Conservation (phyloP, 352 stramenopile species). For the Globisporangium viniferum region DNA sequence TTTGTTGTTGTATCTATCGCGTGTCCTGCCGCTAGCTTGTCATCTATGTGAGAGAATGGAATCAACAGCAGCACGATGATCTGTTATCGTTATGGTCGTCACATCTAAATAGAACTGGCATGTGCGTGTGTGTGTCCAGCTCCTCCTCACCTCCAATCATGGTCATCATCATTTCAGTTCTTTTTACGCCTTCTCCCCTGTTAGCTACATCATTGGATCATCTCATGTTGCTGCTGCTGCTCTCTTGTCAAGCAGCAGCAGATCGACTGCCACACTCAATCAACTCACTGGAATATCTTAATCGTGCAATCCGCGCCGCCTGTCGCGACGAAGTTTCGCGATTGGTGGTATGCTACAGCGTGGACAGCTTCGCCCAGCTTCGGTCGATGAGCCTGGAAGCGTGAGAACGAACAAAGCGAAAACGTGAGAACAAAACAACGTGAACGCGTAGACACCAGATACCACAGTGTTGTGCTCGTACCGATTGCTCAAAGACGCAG, state of each 20-base stretch:
- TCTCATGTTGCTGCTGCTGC: background rate
- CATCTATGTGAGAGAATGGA: background rate
- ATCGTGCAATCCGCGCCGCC: constrained; percentile 78
- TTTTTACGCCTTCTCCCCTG: background rate
- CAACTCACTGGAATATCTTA: constrained; percentile 84
- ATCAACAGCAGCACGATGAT: background rate
- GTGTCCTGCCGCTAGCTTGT: background rate
- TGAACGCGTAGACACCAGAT: background rate
- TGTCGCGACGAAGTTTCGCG: constrained; percentile 79
- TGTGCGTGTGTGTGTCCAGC: background rate
- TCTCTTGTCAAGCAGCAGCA: background rate
- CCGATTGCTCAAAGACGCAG: constrained; percentile 85
- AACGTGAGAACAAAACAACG: background rate
- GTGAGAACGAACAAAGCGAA: constrained; percentile 1
- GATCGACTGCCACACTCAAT: background rate
- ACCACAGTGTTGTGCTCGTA: constrained; percentile 18
- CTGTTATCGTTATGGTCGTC: constrained; percentile 9
- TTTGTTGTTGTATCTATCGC: background rate
- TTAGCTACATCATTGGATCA: background rate
- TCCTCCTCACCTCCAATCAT: constrained; percentile 1
- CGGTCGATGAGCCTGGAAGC: constrained; percentile 56
- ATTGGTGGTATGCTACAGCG: constrained; percentile 71
- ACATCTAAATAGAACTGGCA: constrained; percentile 12
- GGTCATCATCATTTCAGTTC: background rate
- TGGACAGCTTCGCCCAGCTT: constrained; percentile 83